Percentiles rank a stretch among this genome's conserved stretches.
These are phyloP conservation scores for Botryobasidium botryosum DNA, from an alignment of 768 basidiomycete species.

Conservation along the genomic window DNA sequence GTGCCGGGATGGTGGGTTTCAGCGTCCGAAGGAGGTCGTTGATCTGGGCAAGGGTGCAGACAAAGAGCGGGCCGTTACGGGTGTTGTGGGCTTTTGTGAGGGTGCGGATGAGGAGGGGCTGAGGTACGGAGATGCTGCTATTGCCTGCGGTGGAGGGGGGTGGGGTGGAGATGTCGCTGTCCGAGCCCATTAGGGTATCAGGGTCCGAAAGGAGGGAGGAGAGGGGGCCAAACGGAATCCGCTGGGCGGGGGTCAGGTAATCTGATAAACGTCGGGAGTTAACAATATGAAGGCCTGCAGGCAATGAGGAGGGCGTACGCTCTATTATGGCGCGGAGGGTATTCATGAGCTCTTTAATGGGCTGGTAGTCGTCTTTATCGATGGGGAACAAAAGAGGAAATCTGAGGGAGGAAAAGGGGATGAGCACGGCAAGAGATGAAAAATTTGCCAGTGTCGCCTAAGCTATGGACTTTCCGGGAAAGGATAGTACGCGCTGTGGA, in stretches of 20 bases:
- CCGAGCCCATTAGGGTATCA: background rate
- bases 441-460: too few relatives aligned
- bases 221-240: slow-evolving; percentile 46
- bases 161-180: slow-evolving; percentile 15
- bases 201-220: slow-evolving; percentile 19
- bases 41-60: slow-evolving; percentile 41
- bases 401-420: slow-evolving; percentile 22
- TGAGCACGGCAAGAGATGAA: background rate
- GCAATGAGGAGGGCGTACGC: slow-evolving; percentile 23
- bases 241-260: slow-evolving; percentile 52
- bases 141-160: slow-evolving; percentile 23
- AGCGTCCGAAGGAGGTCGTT: slow-evolving; percentile 42
- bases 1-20: slow-evolving; percentile 13
- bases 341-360: slow-evolving; percentile 61
- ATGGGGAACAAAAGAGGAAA: slow-evolving; percentile 65
- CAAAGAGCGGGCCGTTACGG: slow-evolving; percentile 56
- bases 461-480: too few relatives aligned
- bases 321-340: slow-evolving; percentile 56
- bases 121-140: slow-evolving; percentile 22
- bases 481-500: too few relatives aligned
- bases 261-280: slow-evolving; percentile 21
- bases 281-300: background rate
- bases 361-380: slow-evolving; percentile 77
- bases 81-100: slow-evolving; percentile 53
- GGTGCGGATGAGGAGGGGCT: slow-evolving; percentile 34